These are phyloP conservation scores for Boletus fagicola DNA, from an alignment of 768 basidiomycete genomes.

Conservation along the genomic window DNA sequence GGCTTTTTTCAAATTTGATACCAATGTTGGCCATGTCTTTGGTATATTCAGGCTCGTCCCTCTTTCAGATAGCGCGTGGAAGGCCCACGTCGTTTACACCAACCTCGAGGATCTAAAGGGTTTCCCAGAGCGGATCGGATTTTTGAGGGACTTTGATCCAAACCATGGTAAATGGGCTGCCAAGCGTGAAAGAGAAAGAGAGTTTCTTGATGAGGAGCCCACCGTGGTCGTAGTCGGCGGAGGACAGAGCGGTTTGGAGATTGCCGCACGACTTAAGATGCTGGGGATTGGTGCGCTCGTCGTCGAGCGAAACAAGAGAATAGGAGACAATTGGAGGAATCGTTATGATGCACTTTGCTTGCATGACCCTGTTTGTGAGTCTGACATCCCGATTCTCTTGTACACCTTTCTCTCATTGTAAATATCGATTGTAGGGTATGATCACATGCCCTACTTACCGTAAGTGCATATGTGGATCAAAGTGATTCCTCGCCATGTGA, in stretches of 20 bases:
- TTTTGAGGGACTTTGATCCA: constrained; percentile 42
- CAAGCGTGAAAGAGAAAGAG: constrained; percentile 27
- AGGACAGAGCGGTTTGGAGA: constrained; percentile 53
- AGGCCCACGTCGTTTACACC: constrained; percentile 48
- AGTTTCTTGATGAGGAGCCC: constrained; percentile 43
- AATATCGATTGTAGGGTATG: constrained; percentile 34
- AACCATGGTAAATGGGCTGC: constrained; percentile 33
- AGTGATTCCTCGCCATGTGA: background rate
- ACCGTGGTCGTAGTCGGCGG: constrained; percentile 51
- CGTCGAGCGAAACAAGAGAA: constrained; percentile 26
- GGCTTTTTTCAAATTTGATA: constrained; percentile 44
- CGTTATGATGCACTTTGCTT: constrained; percentile 30
- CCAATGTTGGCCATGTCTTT: constrained; percentile 36
- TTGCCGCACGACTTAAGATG: constrained; percentile 54
- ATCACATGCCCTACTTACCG: constrained; percentile 56
- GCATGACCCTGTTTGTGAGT: constrained; percentile 34
- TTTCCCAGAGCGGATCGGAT: constrained; percentile 44
- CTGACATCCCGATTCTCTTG: background rate
- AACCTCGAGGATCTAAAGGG: constrained; percentile 50
- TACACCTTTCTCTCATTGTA: background rate
- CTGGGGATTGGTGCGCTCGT: constrained; percentile 20
- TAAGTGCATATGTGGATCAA: constrained; percentile 28
- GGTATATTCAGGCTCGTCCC: constrained; percentile 51
- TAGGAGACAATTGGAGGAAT: constrained; percentile 35
- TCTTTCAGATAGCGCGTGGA: constrained; percentile 42